Evolutionary conservation across 768 basidiomycete species (phyloP), one percentile per base, ranked within the genome.

Genomic region (Trametes cinnabarina): DNA sequence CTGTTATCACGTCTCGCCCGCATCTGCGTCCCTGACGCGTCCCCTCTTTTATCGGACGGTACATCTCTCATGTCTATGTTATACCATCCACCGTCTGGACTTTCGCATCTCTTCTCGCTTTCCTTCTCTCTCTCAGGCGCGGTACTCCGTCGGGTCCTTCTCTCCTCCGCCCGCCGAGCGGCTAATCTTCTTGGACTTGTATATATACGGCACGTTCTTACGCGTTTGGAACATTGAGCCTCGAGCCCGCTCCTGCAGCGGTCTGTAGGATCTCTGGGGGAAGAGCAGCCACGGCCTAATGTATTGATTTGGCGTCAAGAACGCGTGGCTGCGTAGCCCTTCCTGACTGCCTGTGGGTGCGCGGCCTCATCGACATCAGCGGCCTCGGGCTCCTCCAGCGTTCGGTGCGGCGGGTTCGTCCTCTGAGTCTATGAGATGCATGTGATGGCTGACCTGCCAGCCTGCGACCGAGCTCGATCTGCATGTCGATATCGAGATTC

Each of bases 11-110:
- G n/a, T n/a, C n/a, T n/a, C n/a, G n/a, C n/a, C n/a, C 41, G 23
- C 37, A 55, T 43, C 47, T 55, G 54, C 54, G 54, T 46, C 54
- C 19, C n/a, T 39, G 54, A 32, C 54, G 54, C 54, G 54, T 55
- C 54, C 54, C 54, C 46, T 55, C 54, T 26, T 55, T 55, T 28
- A 28, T 17, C 20, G 32, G n/a, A 41, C 52, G 12, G 41, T 11
- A 49, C 20, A 15, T 11, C 34, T 44, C 43, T 15, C 30, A 37
- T 37, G 19, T 25, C 30, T 54, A 46, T 42, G 35, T 15, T 54
- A 54, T 54, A 46, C 52, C 41, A 32, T 43, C 41, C 51, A 42
- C 34, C 40, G 20, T 52, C 51, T 40, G 51, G 51, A 43, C 51
- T 17, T 25, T 52, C 28, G 10, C 41, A 20, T 22, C 15, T 23